Evolutionary conservation across 345 rosid genomes (phyloP).

Genomic region (Pseudoturritis turrita): DNA sequence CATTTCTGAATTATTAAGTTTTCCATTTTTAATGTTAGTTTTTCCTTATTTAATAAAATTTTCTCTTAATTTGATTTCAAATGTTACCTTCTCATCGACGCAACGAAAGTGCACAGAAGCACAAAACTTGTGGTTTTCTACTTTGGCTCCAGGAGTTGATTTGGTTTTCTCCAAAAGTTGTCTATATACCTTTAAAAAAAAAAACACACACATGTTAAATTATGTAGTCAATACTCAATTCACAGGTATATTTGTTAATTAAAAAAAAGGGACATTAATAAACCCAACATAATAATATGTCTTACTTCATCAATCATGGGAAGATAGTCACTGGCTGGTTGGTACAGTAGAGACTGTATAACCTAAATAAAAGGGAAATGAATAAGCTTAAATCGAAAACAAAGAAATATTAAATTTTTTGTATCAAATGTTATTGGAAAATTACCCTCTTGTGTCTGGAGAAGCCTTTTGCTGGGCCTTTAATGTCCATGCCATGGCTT

Average conservation of each 20-base stretch:
- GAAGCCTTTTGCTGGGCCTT: constrained; percentile 66
- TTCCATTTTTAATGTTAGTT: background rate
- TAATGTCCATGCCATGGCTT: constrained; percentile 99
- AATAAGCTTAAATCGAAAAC: constrained; percentile 3
- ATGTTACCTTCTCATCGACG: constrained; percentile 68
- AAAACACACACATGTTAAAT: background rate
- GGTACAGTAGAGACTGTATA: constrained; percentile 50
- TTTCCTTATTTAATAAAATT: background rate
- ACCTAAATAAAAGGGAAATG: constrained; percentile 37
- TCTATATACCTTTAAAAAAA: constrained; percentile 44
- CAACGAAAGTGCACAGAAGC: constrained; percentile 85
- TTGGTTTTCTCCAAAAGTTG: constrained; percentile 60
- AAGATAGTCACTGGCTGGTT: constrained; percentile 79
- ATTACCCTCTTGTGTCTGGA: constrained; percentile 48
- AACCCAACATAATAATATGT: background rate
- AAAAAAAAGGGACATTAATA: background rate
- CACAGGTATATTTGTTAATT: background rate
- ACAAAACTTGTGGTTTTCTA: constrained; percentile 90
- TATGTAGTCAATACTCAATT: background rate
- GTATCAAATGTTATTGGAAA: constrained; percentile 15
- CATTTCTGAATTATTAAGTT: constrained; percentile 50
- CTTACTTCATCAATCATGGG: constrained; percentile 83
- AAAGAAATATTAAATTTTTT: constrained; percentile 35
- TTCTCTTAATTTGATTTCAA: background rate
- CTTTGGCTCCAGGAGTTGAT: constrained; percentile 67